Base-by-base conservation (phyloP, 1,284 basidiomycete genomes). In the Ustilago tritici region DNA sequence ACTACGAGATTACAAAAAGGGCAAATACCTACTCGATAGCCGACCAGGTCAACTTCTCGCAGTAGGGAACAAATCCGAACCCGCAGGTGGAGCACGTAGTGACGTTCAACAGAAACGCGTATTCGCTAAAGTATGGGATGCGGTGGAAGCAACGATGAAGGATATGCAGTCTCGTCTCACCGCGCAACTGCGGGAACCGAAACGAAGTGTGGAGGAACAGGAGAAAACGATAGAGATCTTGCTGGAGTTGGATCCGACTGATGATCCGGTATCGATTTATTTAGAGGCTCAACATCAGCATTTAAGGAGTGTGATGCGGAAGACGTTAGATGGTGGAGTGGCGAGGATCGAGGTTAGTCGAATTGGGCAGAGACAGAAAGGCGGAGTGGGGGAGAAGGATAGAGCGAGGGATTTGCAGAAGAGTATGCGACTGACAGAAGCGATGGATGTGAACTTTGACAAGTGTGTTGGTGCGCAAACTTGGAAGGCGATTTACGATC, bases 1-100 rank as follows among this genome's bases (percentile, higher is more conserved):
- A 0, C 89, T 99, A 81, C 91, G 95, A 41, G 95, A 98, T 81
- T 99, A 99, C 89, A 97, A 97, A 88, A 98, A 98, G 87, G 97
- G 96, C 40, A 93, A 95, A 76, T 92, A 93, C 86, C 89, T 99
- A 40, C 90, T 96, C 56, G 93, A 95, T 80, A 92, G 92, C 15
- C 90, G 94, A 17, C 93, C 95, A 0, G 93, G 92, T 0, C 94
- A 95, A 82, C 89, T 95, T 2, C 88, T 87, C 87, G n/a, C 88
- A 88, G 64, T 85, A 84, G 60, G 92, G 91, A 76, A 57, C 14
- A 61, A 70, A 15, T 53, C 71, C 11, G 68, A 70, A n/a, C 64
- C 68, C 6, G 70, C 67, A 0, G 65, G 61, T 6, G 68, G 65
- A 11, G 56, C 65, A 28, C 32, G 68, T 32, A 77, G 77, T 65